phyloP scores from a whole-genome alignment of 148 eudicot genomes.

The Rhododendron griersonianum region DNA sequence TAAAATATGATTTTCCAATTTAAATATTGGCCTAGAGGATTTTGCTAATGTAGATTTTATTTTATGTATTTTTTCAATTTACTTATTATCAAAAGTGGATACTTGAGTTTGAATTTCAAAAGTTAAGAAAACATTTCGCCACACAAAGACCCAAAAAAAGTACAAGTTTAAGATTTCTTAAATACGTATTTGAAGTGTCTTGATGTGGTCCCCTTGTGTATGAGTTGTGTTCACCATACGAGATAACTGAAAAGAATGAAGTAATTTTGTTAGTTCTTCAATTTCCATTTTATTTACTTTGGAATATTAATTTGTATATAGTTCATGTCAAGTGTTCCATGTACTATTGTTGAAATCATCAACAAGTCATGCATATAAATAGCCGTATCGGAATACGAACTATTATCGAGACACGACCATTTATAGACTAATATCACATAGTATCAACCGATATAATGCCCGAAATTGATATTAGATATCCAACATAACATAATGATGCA shows the following conservation, averaged over 20 bases:
- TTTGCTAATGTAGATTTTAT: background rate
- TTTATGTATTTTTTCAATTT: background rate
- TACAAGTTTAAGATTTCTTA: background rate
- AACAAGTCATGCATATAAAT: background rate
- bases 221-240: background rate
- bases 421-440: background rate
- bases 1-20: background rate
- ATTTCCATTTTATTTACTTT: background rate
- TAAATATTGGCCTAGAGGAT: background rate
- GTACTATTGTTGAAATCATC: background rate
- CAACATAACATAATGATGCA: background rate
- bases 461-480: background rate
- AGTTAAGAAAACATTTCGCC: background rate
- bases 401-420: background rate
- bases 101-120: background rate
- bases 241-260: background rate
- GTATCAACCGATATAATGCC: background rate
- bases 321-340: background rate
- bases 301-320: background rate
- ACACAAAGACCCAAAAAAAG: background rate
- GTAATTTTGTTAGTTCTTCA: background rate
- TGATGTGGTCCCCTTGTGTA: background rate
- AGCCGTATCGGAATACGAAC: background rate
- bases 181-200: background rate
- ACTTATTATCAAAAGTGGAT: background rate